Evolutionary conservation across 177 flowering plant genomes (phyloP), one percentile per base, ranked within the genome.

Genomic region (Vitis hybrid): DNA sequence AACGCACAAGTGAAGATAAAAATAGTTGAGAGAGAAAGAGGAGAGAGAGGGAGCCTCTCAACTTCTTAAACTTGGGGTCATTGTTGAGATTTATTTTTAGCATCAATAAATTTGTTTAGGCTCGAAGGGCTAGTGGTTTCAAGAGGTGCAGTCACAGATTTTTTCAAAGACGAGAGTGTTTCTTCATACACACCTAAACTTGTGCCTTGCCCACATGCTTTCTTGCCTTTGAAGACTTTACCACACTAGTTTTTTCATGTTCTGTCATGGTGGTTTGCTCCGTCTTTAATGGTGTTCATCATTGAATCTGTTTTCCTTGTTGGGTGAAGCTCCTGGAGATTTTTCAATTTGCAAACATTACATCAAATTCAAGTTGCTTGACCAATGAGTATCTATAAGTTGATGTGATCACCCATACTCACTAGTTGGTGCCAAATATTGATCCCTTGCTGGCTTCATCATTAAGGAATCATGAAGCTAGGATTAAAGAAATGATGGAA

Each of bases 401-500:
- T 48, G 49, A 75, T 73, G 0, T 0, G 24, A 0, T 21, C 24
- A 21, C 24, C 24, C 24, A 21, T 21, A 21, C 24, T 21, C 24
- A 0, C 24, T 21, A 21, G 24, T 21, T 21, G 24, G 24, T 21
- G 24, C 24, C 24, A 21, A 21, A 21, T 21, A 1, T 21, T 21
- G 24, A 21, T 21, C 24, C 24, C 1, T 21, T 21, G 24, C 1
- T 21, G 0, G 24, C 24, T 21, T 21, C 0, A 21, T 21, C 24
- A 21, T 21, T 21, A 21, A 21, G 24, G 1, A 21, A 21, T 1
- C 24, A 21, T 21, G 24, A 21, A 21, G 24, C 24, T 21, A 21
- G 24, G 24, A 21, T 21, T 84, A 18, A 93, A 83, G 85, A 92
- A 86, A 82, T 81, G 86, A 59, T 90, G 96, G 97, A 90, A 83